phyloP scores from a whole-genome alignment of 179 eudicot species.

The Carnegiea gigantea region DNA sequence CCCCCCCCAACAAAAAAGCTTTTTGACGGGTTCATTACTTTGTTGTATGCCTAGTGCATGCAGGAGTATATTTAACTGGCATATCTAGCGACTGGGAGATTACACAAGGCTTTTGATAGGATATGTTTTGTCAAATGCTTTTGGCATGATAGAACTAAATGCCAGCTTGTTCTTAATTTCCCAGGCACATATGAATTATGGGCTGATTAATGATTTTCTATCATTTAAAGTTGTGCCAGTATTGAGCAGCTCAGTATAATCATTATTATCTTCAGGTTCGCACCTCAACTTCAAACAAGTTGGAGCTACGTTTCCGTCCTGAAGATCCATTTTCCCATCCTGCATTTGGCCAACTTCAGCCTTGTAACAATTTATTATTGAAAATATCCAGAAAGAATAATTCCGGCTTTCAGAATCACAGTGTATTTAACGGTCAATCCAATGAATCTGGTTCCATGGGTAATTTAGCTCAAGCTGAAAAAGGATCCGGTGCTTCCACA shows the following conservation, averaged over 20 bases:
- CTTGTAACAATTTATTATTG: conserved; percentile 63
- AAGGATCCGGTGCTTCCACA: conserved; percentile 5
- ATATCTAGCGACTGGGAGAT: neutral
- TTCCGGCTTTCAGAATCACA: conserved; percentile 24
- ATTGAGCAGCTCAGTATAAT: neutral
- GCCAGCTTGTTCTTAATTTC: neutral
- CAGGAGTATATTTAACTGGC: neutral
- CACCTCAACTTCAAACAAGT: conserved; percentile 51
- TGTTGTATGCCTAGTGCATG: neutral
- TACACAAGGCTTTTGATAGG: neutral
- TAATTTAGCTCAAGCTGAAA: conserved; percentile 20
- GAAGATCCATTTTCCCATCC: conserved; percentile 96
- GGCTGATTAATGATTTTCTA: neutral
- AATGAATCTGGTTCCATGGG: conserved; percentile 19
- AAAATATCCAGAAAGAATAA: conserved; percentile 54
- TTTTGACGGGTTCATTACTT: neutral
- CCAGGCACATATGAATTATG: neutral
- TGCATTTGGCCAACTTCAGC: conserved; percentile 57
- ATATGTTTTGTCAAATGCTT: neutral
- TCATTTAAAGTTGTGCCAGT: neutral
- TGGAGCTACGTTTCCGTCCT: conserved; percentile 93
- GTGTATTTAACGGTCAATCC: conserved; percentile 18
- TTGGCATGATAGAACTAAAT: neutral
- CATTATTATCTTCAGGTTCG: conserved; percentile 57
- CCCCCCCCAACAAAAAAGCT: too few species aligned